These are phyloP conservation scores for Acer campestre DNA, from an alignment of 345 rosid genomes.

Conservation along the genomic window DNA sequence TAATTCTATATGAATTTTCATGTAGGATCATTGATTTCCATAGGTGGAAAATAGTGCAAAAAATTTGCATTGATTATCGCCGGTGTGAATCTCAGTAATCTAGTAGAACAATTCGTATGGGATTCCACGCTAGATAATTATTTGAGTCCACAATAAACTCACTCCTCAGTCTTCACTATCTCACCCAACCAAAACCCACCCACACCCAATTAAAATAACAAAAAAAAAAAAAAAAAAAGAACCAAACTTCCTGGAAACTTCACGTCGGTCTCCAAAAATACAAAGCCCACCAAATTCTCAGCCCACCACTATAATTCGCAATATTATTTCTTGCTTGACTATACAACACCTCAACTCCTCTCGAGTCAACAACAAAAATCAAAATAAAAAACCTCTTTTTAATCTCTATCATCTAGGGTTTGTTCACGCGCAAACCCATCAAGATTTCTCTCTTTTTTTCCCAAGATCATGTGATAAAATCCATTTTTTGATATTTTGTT, in stretches of 20 bases:
- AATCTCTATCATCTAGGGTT: conserved; percentile 8
- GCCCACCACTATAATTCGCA: neutral
- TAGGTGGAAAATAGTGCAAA: too few relatives aligned
- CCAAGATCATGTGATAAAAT: neutral
- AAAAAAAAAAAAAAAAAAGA: neutral
- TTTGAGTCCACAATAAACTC: neutral
- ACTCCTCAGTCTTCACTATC: neutral
- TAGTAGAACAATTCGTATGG: accelerated
- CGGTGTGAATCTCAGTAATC: too few relatives aligned
- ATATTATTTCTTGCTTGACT: neutral
- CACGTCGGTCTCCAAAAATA: neutral
- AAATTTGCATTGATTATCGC: too few relatives aligned
- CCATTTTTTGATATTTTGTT: neutral
- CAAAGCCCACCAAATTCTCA: neutral
- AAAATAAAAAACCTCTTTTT: neutral
- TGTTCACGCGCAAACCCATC: neutral
- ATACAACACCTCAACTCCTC: neutral
- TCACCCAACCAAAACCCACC: neutral
- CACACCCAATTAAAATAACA: neutral
- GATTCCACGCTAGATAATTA: neutral
- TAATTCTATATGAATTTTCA: too few relatives aligned
- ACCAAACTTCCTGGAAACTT: conserved; percentile 11
- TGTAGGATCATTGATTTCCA: too few relatives aligned
- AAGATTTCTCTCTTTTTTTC: neutral
- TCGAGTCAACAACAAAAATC: neutral